These are phyloP conservation scores for Rubroboletus satanas DNA, from an alignment of 768 basidiomycete species.

Conservation along the genomic window DNA sequence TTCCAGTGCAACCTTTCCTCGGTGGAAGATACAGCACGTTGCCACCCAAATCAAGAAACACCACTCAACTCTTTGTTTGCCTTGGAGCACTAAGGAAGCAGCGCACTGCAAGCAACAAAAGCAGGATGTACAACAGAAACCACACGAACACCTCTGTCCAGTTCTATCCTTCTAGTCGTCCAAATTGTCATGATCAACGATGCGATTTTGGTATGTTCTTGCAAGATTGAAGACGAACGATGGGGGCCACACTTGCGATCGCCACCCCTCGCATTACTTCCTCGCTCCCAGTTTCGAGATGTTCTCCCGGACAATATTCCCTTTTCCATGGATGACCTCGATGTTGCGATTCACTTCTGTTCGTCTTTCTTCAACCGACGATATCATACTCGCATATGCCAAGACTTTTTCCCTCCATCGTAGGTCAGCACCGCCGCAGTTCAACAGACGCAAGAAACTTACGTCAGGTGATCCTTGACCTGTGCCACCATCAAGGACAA, in stretches of 20 bases:
- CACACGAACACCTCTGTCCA: neutral
- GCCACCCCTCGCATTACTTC: conserved; percentile 1
- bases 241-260: neutral
- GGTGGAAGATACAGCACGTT: neutral
- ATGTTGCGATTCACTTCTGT: conserved; percentile 18
- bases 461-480: conserved; percentile 32
- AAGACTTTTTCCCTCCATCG: conserved; percentile 19
- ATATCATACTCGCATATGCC: conserved; percentile 18
- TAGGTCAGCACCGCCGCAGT: conserved; percentile 1
- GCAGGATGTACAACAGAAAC: neutral
- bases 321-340: conserved; percentile 16
- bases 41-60: neutral
- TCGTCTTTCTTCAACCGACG: conserved; percentile 21
- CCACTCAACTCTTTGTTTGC: neutral
- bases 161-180: neutral
- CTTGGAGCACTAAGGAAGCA: neutral
- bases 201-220: neutral
- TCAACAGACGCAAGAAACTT: neutral
- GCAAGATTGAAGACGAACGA: neutral
- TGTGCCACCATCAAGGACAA: conserved; percentile 2
- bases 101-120: neutral
- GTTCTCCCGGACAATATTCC: conserved; percentile 22
- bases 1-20: no score
- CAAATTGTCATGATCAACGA: neutral
- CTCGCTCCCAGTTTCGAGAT: conserved; percentile 16